Conservation (phyloP, 169 alveolate species). For the Plasmodium ovale region DNA sequence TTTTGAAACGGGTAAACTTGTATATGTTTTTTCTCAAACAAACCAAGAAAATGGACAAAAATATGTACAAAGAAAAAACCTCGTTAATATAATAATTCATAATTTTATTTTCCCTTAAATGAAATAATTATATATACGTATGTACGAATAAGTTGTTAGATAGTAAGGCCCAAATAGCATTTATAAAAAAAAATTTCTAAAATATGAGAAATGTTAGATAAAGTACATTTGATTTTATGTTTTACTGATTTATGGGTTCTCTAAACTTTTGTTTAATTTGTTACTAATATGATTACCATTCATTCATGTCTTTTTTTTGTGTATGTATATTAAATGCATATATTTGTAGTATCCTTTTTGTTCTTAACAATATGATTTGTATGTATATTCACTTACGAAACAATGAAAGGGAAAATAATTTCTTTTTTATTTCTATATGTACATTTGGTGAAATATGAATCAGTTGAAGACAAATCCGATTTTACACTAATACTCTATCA, state of each 20-base stretch:
- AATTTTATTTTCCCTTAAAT: neutral
- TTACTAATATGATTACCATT: no score
- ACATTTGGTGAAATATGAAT: neutral
- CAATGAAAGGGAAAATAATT: neutral
- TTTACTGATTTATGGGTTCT: neutral
- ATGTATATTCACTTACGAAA: no score
- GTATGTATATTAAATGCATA: neutral
- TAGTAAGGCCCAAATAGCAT: neutral
- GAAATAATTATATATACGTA: no score
- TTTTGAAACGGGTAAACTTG: neutral
- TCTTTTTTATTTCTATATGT: no score
- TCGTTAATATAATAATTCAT: no score
- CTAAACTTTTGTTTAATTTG: neutral
- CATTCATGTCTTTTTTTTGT: neutral
- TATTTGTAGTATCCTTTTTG: neutral
- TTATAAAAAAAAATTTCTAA: neutral
- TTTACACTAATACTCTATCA: neutral
- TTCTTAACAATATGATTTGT: neutral
- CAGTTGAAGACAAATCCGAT: neutral
- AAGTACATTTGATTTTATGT: no score
- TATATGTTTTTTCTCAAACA: neutral
- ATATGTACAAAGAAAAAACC: neutral
- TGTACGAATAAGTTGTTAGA: neutral
- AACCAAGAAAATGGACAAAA: neutral
- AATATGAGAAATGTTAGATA: neutral